These are phyloP conservation scores for Pestalotiopsis sp. DNA, from an alignment of 2,329 filamentous ascomycete genomes.

Conservation along the genomic window DNA sequence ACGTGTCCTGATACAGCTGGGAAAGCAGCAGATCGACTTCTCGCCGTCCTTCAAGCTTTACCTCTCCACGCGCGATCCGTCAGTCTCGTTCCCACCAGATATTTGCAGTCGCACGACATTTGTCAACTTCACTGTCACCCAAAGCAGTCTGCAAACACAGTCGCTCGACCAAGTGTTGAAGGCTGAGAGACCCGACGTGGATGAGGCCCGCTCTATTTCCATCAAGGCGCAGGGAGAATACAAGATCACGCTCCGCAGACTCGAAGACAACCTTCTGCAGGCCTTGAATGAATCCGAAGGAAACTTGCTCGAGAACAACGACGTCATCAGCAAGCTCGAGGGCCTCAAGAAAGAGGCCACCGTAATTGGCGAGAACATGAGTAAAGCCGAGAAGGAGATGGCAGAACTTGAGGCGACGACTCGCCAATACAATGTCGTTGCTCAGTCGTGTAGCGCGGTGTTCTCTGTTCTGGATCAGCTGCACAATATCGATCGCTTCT, in stretches of 20 bases:
- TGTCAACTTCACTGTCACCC: constrained; percentile 98
- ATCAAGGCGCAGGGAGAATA: constrained; percentile 99
- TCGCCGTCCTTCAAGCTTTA: constrained; percentile 96
- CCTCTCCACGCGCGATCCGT: constrained; percentile 93
- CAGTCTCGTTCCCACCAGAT: constrained; percentile 91
- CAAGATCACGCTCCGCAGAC: constrained; percentile 93
- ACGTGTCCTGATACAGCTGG: constrained; percentile 95
- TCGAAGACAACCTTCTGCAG: constrained; percentile 92
- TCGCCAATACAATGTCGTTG: constrained; percentile 89
- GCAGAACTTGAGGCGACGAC: constrained; percentile 96
- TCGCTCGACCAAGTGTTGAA: constrained; percentile 97
- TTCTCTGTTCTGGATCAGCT: constrained; percentile 97
- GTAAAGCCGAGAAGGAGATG: constrained; percentile 97
- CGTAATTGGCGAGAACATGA: constrained; percentile 95
- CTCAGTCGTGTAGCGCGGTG: constrained; percentile 92
- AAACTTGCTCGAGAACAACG: constrained; percentile 97
- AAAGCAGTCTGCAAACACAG: constrained; percentile 97
- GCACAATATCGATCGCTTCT: constrained; percentile 98
- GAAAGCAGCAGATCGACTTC: constrained; percentile 99
- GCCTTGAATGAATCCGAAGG: constrained; percentile 96
- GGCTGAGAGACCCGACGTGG: constrained; percentile 94
- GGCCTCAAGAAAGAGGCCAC: constrained; percentile 97
- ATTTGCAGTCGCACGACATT: constrained; percentile 98
- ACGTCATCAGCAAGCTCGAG: constrained; percentile 96
- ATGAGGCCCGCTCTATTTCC: constrained; percentile 93